These are phyloP conservation scores for Azolla pinnata DNA, from an alignment of 75 land plant species.

Conservation along the genomic window DNA sequence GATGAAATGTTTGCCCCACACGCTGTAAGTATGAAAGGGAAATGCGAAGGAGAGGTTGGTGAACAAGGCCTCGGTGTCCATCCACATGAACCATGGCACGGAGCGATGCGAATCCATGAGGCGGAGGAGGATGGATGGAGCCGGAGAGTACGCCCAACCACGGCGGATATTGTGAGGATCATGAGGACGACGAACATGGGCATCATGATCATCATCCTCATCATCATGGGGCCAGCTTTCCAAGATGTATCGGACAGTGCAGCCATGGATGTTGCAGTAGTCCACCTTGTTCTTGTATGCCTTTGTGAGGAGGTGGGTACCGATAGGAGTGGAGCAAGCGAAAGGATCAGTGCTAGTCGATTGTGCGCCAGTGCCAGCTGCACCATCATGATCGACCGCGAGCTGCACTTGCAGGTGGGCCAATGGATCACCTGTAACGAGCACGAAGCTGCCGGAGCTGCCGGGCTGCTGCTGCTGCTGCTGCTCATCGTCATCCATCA, in stretches of 20 bases:
- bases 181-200: too few species aligned
- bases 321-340: conserved; percentile 1
- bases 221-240: conserved; percentile 3
- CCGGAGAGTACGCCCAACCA: too few species aligned
- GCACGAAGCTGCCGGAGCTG: too few species aligned
- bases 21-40: conserved; percentile 14
- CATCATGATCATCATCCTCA: too few species aligned
- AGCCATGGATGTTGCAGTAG: conserved; percentile 30
- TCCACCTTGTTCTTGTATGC: conserved; percentile 32
- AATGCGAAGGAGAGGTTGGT: conserved; percentile 21
- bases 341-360: too few species aligned
- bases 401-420: too few species aligned
- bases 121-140: conserved; percentile 2
- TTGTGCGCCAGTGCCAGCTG: too few species aligned
- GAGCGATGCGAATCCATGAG: conserved; percentile 13
- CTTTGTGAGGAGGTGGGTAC: conserved; percentile 21
- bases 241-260: conserved; percentile 20
- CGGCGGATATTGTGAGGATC: too few species aligned
- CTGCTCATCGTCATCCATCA: too few species aligned
- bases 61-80: conserved; percentile 26
- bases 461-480: too few species aligned
- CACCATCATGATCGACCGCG: too few species aligned
- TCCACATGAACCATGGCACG: conserved; percentile 27
- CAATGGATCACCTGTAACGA: too few species aligned
- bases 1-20: conserved; percentile 15